Evolutionary conservation across 768 basidiomycete genomes (phyloP).

Genomic region (Psilocybe tampanensis): DNA sequence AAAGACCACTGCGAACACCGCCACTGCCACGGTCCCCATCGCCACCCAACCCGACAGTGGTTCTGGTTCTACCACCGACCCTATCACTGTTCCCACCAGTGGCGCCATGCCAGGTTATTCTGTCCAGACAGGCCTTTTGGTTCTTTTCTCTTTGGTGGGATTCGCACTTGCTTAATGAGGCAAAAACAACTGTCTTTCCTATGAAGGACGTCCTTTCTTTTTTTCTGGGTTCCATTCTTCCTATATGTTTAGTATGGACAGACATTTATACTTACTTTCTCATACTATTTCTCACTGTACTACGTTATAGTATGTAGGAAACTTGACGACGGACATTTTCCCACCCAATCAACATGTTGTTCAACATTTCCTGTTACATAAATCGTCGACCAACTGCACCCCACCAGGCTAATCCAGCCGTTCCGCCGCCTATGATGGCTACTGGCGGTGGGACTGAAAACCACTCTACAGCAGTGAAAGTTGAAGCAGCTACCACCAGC

Average conservation of each 20-base stretch:
- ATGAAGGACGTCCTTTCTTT: constrained; percentile 23
- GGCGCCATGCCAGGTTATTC: constrained; percentile 23
- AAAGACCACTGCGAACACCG: constrained; percentile 14
- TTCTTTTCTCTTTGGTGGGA: constrained; percentile 29
- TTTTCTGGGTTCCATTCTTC: background rate
- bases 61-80: constrained; percentile 16
- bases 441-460: constrained; percentile 40
- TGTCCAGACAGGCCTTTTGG: constrained; percentile 28
- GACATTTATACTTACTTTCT: constrained; percentile 1
- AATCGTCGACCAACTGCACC: constrained; percentile 31
- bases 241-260: background rate
- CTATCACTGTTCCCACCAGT: constrained; percentile 23
- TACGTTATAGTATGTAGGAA: background rate
- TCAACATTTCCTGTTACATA: background rate
- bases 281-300: background rate
- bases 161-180: constrained; percentile 21
- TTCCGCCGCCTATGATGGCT: constrained; percentile 41
- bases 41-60: background rate
- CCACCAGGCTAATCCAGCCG: constrained; percentile 46
- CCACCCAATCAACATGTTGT: background rate
- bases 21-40: background rate
- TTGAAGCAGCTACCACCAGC: constrained; percentile 41
- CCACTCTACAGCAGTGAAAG: constrained; percentile 45
- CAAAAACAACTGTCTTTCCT: constrained; percentile 11
- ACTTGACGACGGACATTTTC: background rate